phyloP scores from a whole-genome alignment of 1,284 basidiomycete genomes.

The Cystobasidium slooffiae region DNA sequence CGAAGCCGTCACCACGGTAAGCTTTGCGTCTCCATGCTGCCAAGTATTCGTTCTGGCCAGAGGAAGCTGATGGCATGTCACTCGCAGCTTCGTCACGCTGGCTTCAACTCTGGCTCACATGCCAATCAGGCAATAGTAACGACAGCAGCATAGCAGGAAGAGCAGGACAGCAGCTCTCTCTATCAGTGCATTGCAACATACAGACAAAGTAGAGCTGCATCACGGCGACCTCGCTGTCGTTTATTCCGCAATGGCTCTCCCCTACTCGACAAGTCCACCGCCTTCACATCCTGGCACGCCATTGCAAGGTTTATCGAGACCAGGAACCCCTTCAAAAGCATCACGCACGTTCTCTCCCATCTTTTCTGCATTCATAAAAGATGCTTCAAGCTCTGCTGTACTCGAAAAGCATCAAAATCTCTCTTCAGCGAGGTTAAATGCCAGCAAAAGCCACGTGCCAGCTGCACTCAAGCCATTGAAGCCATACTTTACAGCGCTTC shows the following conservation, averaged over 20 bases:
- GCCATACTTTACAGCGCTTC: constrained; percentile 26
- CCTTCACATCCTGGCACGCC: constrained; percentile 25
- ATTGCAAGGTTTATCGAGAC: constrained; percentile 7
- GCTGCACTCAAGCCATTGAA: constrained; percentile 9
- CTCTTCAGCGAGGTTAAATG: constrained; percentile 12
- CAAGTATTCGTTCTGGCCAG: too few species aligned
- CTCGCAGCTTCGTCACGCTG: too few species aligned
- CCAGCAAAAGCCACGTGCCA: constrained; percentile 20
- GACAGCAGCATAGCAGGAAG: too few species aligned
- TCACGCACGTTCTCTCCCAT: neutral
- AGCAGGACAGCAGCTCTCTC: too few species aligned
- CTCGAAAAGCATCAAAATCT: constrained; percentile 39
- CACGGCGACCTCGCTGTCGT: neutral
- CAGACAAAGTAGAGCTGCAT: too few species aligned
- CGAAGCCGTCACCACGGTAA: too few species aligned
- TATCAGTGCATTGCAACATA: too few species aligned
- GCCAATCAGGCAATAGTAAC: too few species aligned
- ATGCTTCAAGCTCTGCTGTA: constrained; percentile 22
- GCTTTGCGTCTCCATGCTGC: too few species aligned
- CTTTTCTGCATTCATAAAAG: constrained; percentile 18
- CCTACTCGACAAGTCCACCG: constrained; percentile 20
- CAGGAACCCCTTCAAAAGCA: constrained; percentile 25
- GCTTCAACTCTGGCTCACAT: too few species aligned
- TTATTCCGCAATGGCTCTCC: constrained; percentile 16
- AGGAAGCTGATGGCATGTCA: too few species aligned